Evolutionary conservation across 192 early-diverging fungal genomes (phyloP).

Genomic region (Backusella australiensis): DNA sequence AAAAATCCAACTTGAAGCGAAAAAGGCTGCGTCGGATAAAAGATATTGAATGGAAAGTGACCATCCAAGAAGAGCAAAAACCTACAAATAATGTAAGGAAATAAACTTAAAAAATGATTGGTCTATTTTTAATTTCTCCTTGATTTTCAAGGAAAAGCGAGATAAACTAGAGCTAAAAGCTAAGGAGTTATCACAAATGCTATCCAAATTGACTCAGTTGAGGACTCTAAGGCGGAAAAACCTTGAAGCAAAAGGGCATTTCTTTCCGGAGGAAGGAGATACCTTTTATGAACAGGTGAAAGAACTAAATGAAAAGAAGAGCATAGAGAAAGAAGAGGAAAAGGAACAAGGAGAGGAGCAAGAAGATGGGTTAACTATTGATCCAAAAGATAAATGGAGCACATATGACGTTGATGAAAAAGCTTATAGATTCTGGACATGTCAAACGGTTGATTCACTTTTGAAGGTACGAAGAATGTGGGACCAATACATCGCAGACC

Average conservation of each 20-base stretch:
- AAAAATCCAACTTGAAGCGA: background rate
- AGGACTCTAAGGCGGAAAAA: background rate
- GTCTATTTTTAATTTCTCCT: too few species aligned
- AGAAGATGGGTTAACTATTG: background rate
- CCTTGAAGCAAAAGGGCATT: constrained; percentile 24
- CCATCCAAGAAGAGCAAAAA: background rate
- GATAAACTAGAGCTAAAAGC: background rate
- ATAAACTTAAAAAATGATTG: too few species aligned
- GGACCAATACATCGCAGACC: constrained; percentile 27
- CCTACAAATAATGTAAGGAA: background rate
- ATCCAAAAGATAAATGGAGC: constrained; percentile 12
- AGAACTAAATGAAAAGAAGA: constrained; percentile 25
- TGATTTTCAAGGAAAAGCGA: background rate
- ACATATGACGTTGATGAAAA: background rate
- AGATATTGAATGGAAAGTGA: background rate
- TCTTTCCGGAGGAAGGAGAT: constrained; percentile 37
- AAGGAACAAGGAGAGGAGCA: background rate
- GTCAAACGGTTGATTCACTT: constrained; percentile 21
- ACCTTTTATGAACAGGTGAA: constrained; percentile 32
- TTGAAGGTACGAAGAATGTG: constrained; percentile 26
- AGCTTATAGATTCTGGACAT: constrained; percentile 27
- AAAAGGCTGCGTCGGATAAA: background rate
- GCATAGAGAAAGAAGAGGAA: background rate
- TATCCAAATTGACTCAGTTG: background rate
- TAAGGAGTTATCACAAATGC: background rate